Base-by-base conservation (phyloP, 1,139 yeast species). In the Arxiozyma bovina region DNA sequence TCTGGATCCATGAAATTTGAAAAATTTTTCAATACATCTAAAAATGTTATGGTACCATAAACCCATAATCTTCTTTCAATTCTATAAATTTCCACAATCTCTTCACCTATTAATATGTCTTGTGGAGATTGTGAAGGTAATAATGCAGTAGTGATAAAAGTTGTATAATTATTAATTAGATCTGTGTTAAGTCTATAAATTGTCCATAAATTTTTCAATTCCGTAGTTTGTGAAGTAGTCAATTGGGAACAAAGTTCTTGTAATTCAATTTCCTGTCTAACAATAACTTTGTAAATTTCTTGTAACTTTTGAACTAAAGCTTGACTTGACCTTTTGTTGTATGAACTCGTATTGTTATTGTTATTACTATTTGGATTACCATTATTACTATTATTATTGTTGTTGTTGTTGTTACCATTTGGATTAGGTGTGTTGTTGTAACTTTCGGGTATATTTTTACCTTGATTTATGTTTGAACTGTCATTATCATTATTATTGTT, bases 61-160 rank as follows among this genome's bases (percentile, higher is more conserved):
- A 86, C 91, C 93, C 93, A 86, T 76, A 86, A 77, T 61, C 93
- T 74, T 60, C 91, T 74, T 45, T 87, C 87, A 50, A 86, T 85
- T 66, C 88, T 81, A 68, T 86, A 86, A 50, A 85, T 78, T 59
- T 84, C 85, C 9, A 85, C 87, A 48, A 85, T 80, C 60, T 85
- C 86, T 63, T 81, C 82, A 2, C 93, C 91, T 51, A 69, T 67
- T 22, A 63, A 52, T 12, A 66, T 57, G 54, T 69, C 71, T 46
- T 67, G 68, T 48, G 61, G 63, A 0, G 90, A 82, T 67, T 82
- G 83, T 49, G 85, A 83, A 12, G 90, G 89, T 53, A 84, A 79
- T 56, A 85, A 73, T 1, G 91, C 87, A 22, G 87, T 83, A 9
- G 85, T 77, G 53, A 85, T 70, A 63, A 85, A 85, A 63, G 85